Evolutionary conservation across 345 rosid species (phyloP).

Genomic region (Turnera subulata): DNA sequence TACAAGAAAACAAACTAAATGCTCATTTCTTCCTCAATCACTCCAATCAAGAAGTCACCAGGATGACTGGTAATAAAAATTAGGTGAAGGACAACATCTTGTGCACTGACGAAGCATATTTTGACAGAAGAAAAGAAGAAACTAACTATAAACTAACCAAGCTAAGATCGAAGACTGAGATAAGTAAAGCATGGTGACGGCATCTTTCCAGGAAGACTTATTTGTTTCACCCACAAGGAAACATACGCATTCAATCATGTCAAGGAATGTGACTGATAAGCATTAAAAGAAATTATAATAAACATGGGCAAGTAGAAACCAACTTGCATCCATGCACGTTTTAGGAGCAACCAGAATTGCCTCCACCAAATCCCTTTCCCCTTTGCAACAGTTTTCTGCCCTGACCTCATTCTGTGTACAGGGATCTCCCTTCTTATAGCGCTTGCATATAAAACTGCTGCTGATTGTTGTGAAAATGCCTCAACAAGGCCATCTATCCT

Average conservation of each 20-base stretch:
- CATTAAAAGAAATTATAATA: not conserved
- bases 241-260: conserved; percentile 6
- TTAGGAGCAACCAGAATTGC: conserved; percentile 79
- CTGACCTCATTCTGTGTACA: conserved; percentile 28
- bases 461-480: conserved; percentile 58
- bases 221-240: not conserved
- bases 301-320: conserved; percentile 15
- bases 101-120: conserved; percentile 1
- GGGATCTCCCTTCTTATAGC: conserved; percentile 37
- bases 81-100: conserved; percentile 7
- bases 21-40: not conserved
- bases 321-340: conserved; percentile 98
- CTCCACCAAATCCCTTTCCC: conserved; percentile 78
- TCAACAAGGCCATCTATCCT: conserved; percentile 87
- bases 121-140: conserved; percentile 9
- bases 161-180: not conserved
- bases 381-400: conserved; percentile 35
- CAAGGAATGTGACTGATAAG: conserved; percentile 1
- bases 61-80: conserved; percentile 4
- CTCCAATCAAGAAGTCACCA: not conserved
- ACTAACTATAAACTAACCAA: not conserved
- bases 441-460: conserved; percentile 59
- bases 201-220: not conserved
- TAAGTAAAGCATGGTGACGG: not conserved
- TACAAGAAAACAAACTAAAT: conserved; percentile 2